phyloP scores from a whole-genome alignment of 495 filamentous ascomycete genomes.

The Penicillium lagena region DNA sequence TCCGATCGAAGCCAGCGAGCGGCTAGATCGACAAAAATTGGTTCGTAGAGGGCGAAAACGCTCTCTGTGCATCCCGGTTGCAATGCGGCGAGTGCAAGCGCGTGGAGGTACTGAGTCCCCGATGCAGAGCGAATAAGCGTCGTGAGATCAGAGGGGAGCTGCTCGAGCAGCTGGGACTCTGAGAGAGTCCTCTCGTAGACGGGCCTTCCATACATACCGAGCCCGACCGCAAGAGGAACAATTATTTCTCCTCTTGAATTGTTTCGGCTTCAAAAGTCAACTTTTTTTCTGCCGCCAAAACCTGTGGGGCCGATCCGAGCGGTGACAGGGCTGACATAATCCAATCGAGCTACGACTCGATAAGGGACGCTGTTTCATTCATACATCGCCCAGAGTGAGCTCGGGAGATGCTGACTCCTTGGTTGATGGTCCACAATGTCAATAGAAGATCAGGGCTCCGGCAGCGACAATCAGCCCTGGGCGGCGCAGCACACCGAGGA shows the following conservation, averaged over 20 bases:
- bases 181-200: conserved; percentile 38
- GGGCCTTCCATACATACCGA: conserved; percentile 37
- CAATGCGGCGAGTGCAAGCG: conserved; percentile 60
- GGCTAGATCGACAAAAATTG: conserved; percentile 70
- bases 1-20: conserved; percentile 60
- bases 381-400: background rate
- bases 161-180: conserved; percentile 40
- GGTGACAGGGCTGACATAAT: too few species aligned
- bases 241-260: conserved; percentile 15
- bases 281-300: conserved; percentile 40
- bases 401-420: conserved; percentile 12
- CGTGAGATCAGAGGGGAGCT: conserved; percentile 60
- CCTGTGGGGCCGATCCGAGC: conserved; percentile 9
- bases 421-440: conserved; percentile 20
- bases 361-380: background rate
- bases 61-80: conserved; percentile 55
- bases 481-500: conserved; percentile 4
- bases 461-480: conserved; percentile 7
- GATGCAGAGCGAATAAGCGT: conserved; percentile 56
- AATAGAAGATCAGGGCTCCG: conserved; percentile 16
- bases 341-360: too few species aligned
- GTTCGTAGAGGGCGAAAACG: conserved; percentile 65
- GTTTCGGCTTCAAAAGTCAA: background rate
- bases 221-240: conserved; percentile 33
- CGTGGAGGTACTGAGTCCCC: conserved; percentile 61